phyloP scores from a whole-genome alignment of 2,329 filamentous ascomycete species.

The Monosporascus sp. region DNA sequence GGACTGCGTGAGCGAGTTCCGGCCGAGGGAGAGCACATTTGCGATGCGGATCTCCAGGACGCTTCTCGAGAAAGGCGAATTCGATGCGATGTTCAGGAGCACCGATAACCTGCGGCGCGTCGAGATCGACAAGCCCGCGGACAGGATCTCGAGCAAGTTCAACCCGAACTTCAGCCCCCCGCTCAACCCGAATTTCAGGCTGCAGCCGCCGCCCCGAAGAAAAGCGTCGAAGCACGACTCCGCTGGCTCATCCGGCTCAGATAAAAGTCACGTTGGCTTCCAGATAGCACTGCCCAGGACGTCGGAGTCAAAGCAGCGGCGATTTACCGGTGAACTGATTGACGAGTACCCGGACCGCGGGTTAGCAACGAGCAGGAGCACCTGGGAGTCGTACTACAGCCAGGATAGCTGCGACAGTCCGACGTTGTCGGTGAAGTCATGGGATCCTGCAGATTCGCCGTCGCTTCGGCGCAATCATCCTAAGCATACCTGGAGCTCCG shows the following conservation, averaged over 20 bases:
- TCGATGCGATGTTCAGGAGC: background rate
- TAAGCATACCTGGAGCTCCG: background rate
- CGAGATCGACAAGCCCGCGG: background rate
- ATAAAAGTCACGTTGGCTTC: conserved; percentile 10
- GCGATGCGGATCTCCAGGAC: background rate
- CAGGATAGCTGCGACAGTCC: background rate
- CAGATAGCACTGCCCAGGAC: conserved; percentile 6
- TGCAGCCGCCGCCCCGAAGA: conserved; percentile 14
- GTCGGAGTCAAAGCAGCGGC: background rate
- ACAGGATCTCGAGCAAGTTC: conserved; percentile 4
- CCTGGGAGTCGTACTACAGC: background rate
- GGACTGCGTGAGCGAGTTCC: conserved; percentile 14
- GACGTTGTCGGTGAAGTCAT: background rate
- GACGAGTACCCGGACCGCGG: background rate
- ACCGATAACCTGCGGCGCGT: background rate
- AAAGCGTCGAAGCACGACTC: background rate
- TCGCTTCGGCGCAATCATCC: background rate
- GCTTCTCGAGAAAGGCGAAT: background rate
- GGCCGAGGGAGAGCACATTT: conserved; percentile 14
- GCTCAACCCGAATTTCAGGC: conserved; percentile 8
- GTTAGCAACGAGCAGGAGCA: background rate
- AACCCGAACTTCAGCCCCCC: conserved; percentile 3
- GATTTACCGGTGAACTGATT: background rate
- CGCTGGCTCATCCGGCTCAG: background rate
- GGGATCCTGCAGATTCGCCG: background rate